These are phyloP conservation scores for Kickxella alabastrina DNA, from an alignment of 192 early-diverging fungal species.

Conservation along the genomic window DNA sequence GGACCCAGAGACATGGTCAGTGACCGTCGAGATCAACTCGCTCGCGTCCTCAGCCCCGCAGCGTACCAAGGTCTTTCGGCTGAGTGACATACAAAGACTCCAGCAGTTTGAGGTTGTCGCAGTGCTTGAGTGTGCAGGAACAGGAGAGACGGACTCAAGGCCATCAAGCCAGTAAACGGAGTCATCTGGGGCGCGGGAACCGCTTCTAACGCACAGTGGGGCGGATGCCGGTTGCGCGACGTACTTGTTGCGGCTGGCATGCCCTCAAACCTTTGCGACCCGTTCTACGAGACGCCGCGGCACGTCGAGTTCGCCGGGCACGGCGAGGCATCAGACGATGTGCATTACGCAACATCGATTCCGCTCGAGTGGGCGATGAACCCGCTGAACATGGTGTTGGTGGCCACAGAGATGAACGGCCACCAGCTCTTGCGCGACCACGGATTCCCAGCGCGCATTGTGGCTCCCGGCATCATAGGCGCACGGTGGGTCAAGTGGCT, in stretches of 20 bases:
- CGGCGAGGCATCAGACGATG: slow-evolving; percentile 64
- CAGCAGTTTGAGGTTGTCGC: slow-evolving; percentile 58
- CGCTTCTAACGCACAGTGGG: slow-evolving; percentile 74
- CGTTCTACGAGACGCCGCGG: slow-evolving; percentile 39
- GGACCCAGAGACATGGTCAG: slow-evolving; percentile 51
- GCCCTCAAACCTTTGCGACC: slow-evolving; percentile 47
- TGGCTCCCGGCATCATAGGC: slow-evolving; percentile 86
- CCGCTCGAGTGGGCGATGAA: slow-evolving; percentile 63
- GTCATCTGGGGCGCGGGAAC: slow-evolving; percentile 79
- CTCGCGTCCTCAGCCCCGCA: slow-evolving; percentile 6
- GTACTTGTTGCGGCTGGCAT: slow-evolving; percentile 64
- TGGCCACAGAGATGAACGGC: slow-evolving; percentile 83
- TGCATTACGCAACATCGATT: slow-evolving; percentile 76
- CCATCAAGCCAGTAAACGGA: slow-evolving; percentile 72
- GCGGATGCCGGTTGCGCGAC: slow-evolving; percentile 72
- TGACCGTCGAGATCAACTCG: slow-evolving; percentile 55
- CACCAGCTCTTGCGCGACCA: slow-evolving; percentile 71
- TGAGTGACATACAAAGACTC: slow-evolving; percentile 57
- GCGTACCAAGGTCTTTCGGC: slow-evolving; percentile 34
- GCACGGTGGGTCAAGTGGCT: slow-evolving; percentile 89
- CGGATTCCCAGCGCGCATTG: slow-evolving; percentile 80
- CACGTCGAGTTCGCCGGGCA: slow-evolving; percentile 66
- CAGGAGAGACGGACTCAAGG: slow-evolving; percentile 72
- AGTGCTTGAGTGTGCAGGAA: slow-evolving; percentile 85
- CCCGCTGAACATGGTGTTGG: slow-evolving; percentile 62